Conservation (phyloP, 345 rosid genomes). For the Diplotaxis tenuifolia region DNA sequence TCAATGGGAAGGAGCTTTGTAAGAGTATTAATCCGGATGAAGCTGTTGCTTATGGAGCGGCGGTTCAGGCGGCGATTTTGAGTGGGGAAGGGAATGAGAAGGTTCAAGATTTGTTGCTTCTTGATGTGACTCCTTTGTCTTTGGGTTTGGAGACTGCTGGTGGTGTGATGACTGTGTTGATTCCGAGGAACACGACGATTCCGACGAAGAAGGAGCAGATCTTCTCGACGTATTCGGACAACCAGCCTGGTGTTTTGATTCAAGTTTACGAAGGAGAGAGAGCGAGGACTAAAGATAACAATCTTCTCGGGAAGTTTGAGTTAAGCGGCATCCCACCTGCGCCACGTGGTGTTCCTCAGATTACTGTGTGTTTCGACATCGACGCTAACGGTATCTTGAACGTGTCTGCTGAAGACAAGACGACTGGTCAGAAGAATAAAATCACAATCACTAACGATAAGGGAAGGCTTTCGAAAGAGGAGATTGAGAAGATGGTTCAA, state of each 20-base stretch:
- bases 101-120: conserved; percentile 57
- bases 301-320: conserved; percentile 62
- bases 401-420: conserved; percentile 64
- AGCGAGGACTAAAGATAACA: conserved; percentile 55
- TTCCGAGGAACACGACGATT: conserved; percentile 58
- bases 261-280: conserved; percentile 69
- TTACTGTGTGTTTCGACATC: conserved; percentile 27
- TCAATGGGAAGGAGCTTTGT: conserved; percentile 57
- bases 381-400: conserved; percentile 50
- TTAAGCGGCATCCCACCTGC: conserved; percentile 63
- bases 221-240: conserved; percentile 59
- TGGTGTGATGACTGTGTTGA: conserved; percentile 63
- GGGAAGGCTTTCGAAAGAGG: conserved; percentile 58
- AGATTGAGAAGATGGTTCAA: conserved; percentile 64
- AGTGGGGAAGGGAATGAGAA: conserved; percentile 69
- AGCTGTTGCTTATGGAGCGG: conserved; percentile 69
- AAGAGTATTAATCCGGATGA: conserved; percentile 63
- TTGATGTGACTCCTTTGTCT: conserved; percentile 55
- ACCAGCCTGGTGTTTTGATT: conserved; percentile 60
- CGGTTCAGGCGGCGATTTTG: conserved; percentile 62
- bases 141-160: conserved; percentile 60
- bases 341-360: conserved; percentile 53
- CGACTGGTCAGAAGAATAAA: conserved; percentile 68
- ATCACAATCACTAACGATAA: conserved; percentile 65
- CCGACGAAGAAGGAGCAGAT: conserved; percentile 62